Base-by-base conservation (phyloP, 2,329 filamentous ascomycete genomes). In the Talaromyces sp. region DNA sequence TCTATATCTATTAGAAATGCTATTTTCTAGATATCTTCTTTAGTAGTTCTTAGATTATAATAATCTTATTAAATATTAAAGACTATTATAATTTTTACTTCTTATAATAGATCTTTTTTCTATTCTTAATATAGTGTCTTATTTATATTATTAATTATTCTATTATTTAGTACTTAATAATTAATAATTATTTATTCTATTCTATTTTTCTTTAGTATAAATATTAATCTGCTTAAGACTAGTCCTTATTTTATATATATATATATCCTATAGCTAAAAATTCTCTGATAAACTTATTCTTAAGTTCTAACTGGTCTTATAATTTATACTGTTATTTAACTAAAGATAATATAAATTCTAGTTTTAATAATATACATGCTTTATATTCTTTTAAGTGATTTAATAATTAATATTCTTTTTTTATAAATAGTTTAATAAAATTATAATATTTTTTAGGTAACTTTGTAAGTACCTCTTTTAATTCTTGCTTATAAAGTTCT, bases 241-340 rank as follows among this genome's bases (percentile, higher is more conserved):
- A 28, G n/a, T 50, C 21, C 25, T 48, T 37, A 11, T 28, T n/a
- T 17, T 45, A 48, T 11, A 22, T 37, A 46, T 17, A 53, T 45
- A 45, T 54, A 54, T 43, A 45, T 43, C 10, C 10, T 43, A 36
- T 10, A 21, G 1, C 31, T 31, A 43, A 17, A 19, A 54, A 54
- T 45, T 54, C 22, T 35, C 9, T 13, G 15, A 54, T 54, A 55
- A 55, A 55, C 6, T 55, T 33, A 22, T 36, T 55, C 15, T 55
- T 37, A 21, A 51, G 5, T 33, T 51, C 17, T 35, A 51, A 15
- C 7, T 51, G 22, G 11, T 51, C 11, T 21, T 37, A 21, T 51
- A 36, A 51, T 36, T 51, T 51, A 37, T 36, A 15, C 15, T 35
- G n/a, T 51, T 51, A 37, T 36, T 51, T 51, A 37, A 51, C 9